Evolutionary conservation across 495 filamentous ascomycete species (phyloP).

Genomic region (Oidiodendron maius): DNA sequence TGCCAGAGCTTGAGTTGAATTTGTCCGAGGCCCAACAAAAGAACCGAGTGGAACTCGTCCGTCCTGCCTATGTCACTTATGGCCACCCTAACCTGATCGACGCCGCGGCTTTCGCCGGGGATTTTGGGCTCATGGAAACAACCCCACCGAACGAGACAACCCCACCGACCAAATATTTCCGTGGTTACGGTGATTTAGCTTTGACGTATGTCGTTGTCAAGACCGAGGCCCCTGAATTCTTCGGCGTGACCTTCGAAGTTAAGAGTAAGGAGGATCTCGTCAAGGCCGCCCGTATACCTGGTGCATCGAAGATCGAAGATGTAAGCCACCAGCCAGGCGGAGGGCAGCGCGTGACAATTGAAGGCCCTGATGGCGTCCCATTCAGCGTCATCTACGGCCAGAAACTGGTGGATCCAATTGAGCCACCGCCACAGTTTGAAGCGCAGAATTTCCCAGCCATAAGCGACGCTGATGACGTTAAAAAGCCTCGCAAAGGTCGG

Average conservation of each 20-base stretch:
- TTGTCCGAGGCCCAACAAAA: too few relatives aligned
- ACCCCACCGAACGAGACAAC: constrained; percentile 32
- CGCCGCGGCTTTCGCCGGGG: constrained; percentile 39
- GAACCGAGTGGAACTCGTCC: constrained; percentile 44
- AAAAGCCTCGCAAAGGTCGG: constrained; percentile 20
- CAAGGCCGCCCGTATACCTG: constrained; percentile 33
- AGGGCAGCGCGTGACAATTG: constrained; percentile 47
- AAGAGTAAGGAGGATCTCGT: constrained; percentile 50
- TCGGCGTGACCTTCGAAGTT: constrained; percentile 47
- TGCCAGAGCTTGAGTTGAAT: too few relatives aligned
- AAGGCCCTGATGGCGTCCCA: constrained; percentile 49
- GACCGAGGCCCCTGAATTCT: constrained; percentile 40
- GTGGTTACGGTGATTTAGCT: constrained; percentile 51
- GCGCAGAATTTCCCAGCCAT: background rate
- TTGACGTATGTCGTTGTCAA: constrained; percentile 45
- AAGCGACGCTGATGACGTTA: background rate
- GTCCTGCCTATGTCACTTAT: constrained; percentile 49
- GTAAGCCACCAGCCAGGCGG: constrained; percentile 40
- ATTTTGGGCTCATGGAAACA: constrained; percentile 50
- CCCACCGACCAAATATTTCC: constrained; percentile 49
- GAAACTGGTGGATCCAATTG: background rate
- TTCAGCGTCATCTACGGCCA: constrained; percentile 54
- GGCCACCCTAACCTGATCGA: constrained; percentile 41
- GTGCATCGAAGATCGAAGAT: constrained; percentile 43
- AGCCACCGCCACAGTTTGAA: background rate